Percentiles rank a stretch among this genome's conserved stretches.
phyloP scores from a whole-genome alignment of 768 basidiomycete genomes.

The Xanthoconium stramineum region DNA sequence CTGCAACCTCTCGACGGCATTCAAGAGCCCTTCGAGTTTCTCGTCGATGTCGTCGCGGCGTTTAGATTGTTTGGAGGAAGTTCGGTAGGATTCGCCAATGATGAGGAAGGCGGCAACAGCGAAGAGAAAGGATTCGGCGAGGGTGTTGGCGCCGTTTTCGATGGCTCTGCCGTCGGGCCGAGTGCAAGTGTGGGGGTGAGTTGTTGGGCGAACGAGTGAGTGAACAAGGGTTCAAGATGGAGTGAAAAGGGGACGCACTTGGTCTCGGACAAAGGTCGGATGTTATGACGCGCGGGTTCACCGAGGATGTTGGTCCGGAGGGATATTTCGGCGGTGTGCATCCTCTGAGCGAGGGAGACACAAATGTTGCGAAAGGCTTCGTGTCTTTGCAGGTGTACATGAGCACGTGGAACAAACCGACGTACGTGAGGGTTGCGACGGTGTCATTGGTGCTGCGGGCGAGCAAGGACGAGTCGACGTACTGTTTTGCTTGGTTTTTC shows the following conservation, averaged over 20 bases:
- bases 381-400: slow-evolving; percentile 44
- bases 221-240: background rate
- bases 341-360: slow-evolving; percentile 67
- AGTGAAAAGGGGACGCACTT: slow-evolving; percentile 39
- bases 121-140: slow-evolving; percentile 86
- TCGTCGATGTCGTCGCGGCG: slow-evolving; percentile 75
- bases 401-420: too few relatives aligned
- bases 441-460: background rate
- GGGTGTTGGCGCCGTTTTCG: slow-evolving; percentile 79
- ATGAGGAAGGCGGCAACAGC: slow-evolving; percentile 71
- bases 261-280: slow-evolving; percentile 75
- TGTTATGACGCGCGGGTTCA: slow-evolving; percentile 60
- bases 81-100: slow-evolving; percentile 73
- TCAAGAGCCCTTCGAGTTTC: slow-evolving; percentile 55
- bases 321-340: slow-evolving; percentile 71
- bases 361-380: slow-evolving; percentile 69
- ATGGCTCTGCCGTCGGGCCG: slow-evolving; percentile 53
- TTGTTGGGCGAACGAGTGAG: too few relatives aligned
- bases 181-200: background rate
- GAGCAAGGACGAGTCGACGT: slow-evolving; percentile 21
- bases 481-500: slow-evolving; percentile 74
- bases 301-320: slow-evolving; percentile 76
- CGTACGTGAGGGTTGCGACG: background rate
- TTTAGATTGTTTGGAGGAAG: slow-evolving; percentile 63
- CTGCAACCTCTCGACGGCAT: slow-evolving; percentile 44